A percentile compares a stretch with the other conserved stretches of the same genome.
These are phyloP conservation scores for Pseudogymnoascus sp. DNA, from an alignment of 2,329 filamentous ascomycete species.

Conservation along the genomic window DNA sequence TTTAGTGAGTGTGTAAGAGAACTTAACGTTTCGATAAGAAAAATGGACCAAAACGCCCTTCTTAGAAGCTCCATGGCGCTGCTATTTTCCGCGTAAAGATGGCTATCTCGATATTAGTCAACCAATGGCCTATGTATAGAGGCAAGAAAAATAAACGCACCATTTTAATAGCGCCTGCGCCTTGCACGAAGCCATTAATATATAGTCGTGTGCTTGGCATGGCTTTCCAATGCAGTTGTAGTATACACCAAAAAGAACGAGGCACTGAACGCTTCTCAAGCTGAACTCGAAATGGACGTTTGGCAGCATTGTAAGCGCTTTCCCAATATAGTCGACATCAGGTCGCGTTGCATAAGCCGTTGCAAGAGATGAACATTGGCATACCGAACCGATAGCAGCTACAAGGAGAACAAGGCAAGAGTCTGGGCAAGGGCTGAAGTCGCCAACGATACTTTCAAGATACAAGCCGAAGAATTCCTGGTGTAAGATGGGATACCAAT, in stretches of 20 bases:
- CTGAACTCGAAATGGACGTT: too few relatives aligned
- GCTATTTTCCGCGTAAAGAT: conserved; percentile 13
- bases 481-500: conserved; percentile 27
- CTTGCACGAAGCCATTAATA: conserved; percentile 16
- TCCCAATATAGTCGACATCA: conserved; percentile 17
- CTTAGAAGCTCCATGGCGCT: conserved; percentile 20
- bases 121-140: conserved; percentile 1
- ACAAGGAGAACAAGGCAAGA: conserved; percentile 27
- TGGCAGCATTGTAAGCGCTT: background rate
- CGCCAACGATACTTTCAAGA: conserved; percentile 21
- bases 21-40: conserved; percentile 25
- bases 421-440: conserved; percentile 20
- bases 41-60: conserved; percentile 23
- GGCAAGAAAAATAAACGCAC: conserved; percentile 6
- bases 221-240: too few relatives aligned
- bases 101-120: conserved; percentile 2
- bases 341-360: conserved; percentile 8
- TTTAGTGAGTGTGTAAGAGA: background rate
- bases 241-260: too few relatives aligned
- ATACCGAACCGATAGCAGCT: conserved; percentile 26
- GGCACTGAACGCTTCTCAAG: too few relatives aligned
- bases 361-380: conserved; percentile 16
- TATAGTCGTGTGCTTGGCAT: too few relatives aligned
- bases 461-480: conserved; percentile 23
- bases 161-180: conserved; percentile 27